These are phyloP conservation scores for Helenozyma rhizophorensis DNA, from an alignment of 805 yeast genomes.

Conservation along the genomic window DNA sequence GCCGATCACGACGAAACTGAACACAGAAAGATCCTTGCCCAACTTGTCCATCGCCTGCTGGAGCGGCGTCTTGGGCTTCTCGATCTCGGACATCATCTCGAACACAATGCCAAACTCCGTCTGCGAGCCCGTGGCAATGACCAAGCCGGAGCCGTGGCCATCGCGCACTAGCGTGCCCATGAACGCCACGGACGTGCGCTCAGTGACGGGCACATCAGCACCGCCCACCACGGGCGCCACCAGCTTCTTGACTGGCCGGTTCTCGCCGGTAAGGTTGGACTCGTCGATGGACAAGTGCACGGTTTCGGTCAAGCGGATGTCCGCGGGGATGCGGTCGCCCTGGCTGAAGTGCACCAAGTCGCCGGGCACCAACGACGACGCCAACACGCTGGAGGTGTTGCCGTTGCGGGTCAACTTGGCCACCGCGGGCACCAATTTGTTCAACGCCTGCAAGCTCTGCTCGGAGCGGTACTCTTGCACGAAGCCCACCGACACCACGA, in stretches of 20 bases:
- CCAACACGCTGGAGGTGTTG: conserved; percentile 73
- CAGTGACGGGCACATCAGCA: conserved; percentile 37
- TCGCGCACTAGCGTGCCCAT: conserved; percentile 98
- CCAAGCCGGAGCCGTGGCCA: conserved; percentile 93
- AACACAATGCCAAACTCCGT: conserved; percentile 95
- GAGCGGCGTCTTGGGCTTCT: conserved; percentile 96
- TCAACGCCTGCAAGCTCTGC: conserved; percentile 87
- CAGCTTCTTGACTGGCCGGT: conserved; percentile 73
- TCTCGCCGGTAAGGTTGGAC: conserved; percentile 93
- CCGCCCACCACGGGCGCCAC: conserved; percentile 36
- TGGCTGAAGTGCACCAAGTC: conserved; percentile 85
- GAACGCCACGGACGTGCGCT: conserved; percentile 75
- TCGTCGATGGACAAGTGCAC: conserved; percentile 86
- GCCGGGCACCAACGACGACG: conserved; percentile 90
- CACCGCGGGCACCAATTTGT: conserved; percentile 92
- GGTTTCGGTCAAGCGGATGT: conserved; percentile 73
- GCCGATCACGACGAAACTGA: conserved; percentile 85
- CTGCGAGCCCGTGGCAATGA: conserved; percentile 80
- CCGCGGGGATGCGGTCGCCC: conserved; percentile 98
- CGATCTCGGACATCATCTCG: conserved; percentile 91
- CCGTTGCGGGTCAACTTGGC: conserved; percentile 88
- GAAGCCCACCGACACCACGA: conserved; percentile 95
- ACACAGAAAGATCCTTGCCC: conserved; percentile 83
- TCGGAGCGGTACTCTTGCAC: conserved; percentile 96
- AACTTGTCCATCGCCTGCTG: conserved; percentile 93